Percentiles rank a stretch among this genome's conserved stretches.
Evolutionary conservation across 148 eudicot species (phyloP).

Genomic region (Nyssa sinensis): DNA sequence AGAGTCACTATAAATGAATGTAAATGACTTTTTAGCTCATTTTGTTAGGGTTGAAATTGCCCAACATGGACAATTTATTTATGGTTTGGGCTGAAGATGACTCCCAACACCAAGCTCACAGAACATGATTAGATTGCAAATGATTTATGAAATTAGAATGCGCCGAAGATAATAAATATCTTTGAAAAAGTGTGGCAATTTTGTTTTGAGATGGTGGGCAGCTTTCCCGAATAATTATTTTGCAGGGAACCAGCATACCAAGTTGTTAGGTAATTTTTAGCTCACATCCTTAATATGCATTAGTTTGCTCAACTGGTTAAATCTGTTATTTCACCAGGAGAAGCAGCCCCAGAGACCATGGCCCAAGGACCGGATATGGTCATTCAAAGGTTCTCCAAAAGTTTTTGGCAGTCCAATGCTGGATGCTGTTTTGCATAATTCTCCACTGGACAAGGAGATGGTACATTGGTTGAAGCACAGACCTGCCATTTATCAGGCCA

Average conservation of each 20-base stretch:
- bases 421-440: conserved; percentile 62
- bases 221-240: too few relatives aligned
- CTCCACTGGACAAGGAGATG: conserved; percentile 71
- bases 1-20: too few relatives aligned
- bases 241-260: too few relatives aligned
- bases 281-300: too few relatives aligned
- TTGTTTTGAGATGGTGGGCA: too few relatives aligned
- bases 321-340: conserved; percentile 49
- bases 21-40: too few relatives aligned
- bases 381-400: conserved; percentile 54
- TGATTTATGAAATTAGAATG: not conserved
- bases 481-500: conserved; percentile 74
- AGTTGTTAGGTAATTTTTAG: too few relatives aligned
- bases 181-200: too few relatives aligned
- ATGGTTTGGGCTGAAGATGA: too few relatives aligned
- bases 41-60: too few relatives aligned
- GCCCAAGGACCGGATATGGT: conserved; percentile 91
- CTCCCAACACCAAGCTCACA: not conserved
- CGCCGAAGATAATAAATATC: too few relatives aligned
- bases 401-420: conserved; percentile 92
- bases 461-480: conserved; percentile 90
- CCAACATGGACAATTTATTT: too few relatives aligned
- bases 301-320: conserved; percentile 5
- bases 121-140: not conserved
- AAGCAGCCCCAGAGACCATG: conserved; percentile 87